phyloP scores from a whole-genome alignment of 192 early-diverging fungal genomes.

The Coemansia sp. region DNA sequence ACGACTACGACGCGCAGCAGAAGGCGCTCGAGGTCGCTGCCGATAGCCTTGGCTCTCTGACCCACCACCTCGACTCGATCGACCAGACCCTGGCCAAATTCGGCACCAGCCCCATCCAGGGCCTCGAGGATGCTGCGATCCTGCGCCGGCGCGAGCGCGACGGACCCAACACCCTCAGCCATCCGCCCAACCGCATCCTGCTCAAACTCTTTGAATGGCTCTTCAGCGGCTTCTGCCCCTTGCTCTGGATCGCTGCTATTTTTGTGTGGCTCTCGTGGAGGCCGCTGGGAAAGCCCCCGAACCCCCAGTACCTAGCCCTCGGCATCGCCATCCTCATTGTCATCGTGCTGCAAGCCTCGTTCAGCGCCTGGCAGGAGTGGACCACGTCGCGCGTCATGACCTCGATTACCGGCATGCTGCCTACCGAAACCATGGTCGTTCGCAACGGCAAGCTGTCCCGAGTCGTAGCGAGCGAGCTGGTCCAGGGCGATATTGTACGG shows the following conservation, averaged over 20 bases:
- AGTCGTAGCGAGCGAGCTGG: conserved; percentile 54
- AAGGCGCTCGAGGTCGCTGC: background rate
- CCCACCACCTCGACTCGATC: background rate
- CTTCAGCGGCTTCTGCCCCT: conserved; percentile 60
- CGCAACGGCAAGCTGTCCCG: conserved; percentile 52
- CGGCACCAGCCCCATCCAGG: conserved; percentile 10
- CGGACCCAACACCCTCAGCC: conserved; percentile 1
- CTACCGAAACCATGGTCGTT: conserved; percentile 57
- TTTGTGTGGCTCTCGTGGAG: conserved; percentile 55
- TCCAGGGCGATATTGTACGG: conserved; percentile 65
- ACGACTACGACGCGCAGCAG: background rate
- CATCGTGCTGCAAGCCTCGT: conserved; percentile 55
- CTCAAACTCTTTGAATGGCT: conserved; percentile 42
- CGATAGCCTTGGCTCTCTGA: conserved; percentile 1
- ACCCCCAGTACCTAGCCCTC: conserved; percentile 26
- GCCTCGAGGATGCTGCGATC: conserved; percentile 2
- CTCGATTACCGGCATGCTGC: conserved; percentile 61
- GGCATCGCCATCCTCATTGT: conserved; percentile 53
- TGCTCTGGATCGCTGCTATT: conserved; percentile 60
- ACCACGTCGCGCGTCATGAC: conserved; percentile 58
- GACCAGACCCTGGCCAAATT: conserved; percentile 5
- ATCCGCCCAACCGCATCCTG: background rate
- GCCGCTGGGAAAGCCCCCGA: conserved; percentile 34
- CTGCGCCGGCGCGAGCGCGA: conserved; percentile 3
- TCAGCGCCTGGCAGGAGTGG: conserved; percentile 62